These are phyloP conservation scores for Blastobotrys capitulatus DNA, from an alignment of 1,139 yeast species.

Conservation along the genomic window DNA sequence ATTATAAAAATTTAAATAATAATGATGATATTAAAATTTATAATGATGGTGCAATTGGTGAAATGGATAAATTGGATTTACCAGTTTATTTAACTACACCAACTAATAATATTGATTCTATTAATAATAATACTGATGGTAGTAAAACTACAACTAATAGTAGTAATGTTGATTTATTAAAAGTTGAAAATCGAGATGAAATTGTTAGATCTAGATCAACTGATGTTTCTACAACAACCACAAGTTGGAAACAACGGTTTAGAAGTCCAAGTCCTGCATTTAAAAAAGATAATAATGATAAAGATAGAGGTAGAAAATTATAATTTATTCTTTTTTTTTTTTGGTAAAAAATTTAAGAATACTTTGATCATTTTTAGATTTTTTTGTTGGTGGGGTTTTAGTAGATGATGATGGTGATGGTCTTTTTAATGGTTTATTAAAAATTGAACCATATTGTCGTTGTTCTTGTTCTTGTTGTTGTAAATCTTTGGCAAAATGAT, in stretches of 20 bases:
- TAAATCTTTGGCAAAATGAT: constrained; percentile 42
- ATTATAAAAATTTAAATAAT: neutral
- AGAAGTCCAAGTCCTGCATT: neutral
- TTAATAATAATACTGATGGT: too few relatives aligned
- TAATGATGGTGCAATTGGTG: constrained; percentile 3
- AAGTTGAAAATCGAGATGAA: neutral
- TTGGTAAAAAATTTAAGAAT: constrained; percentile 11
- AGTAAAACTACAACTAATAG: neutral
- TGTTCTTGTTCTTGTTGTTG: constrained; percentile 34
- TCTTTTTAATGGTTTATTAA: too few relatives aligned
- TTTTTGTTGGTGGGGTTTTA: too few relatives aligned
- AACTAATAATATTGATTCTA: neutral
- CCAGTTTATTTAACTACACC: constrained; percentile 7
- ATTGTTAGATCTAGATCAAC: neutral
- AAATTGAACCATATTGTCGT: neutral
- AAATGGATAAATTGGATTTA: constrained; percentile 3
- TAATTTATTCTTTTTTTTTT: neutral
- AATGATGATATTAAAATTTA: constrained; percentile 3
- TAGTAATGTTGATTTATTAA: neutral
- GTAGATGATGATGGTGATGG: too few relatives aligned
- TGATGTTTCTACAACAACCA: neutral
- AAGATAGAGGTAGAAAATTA: neutral
- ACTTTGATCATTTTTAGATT: constrained; percentile 11
- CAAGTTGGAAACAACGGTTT: neutral
- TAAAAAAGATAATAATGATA: neutral